These are phyloP conservation scores for Dittrichia graveolens DNA, from an alignment of 129 eudicot species.

Conservation along the genomic window DNA sequence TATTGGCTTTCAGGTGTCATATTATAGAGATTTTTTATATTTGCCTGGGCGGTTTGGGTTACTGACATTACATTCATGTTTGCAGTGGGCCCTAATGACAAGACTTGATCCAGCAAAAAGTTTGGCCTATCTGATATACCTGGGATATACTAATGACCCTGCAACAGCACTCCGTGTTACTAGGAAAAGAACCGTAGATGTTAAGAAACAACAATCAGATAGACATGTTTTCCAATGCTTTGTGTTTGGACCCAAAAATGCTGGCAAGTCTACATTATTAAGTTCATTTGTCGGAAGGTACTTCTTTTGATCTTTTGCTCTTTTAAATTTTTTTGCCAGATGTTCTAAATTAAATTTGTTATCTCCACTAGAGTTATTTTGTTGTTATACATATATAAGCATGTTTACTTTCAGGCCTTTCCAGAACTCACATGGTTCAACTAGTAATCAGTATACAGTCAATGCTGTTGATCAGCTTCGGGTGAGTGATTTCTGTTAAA, in stretches of 20 bases:
- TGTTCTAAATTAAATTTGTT: background rate
- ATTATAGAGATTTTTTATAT: background rate
- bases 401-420: constrained; percentile 66
- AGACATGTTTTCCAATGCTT: constrained; percentile 80
- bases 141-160: constrained; percentile 73
- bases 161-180: constrained; percentile 79
- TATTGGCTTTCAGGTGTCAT: constrained; percentile 14
- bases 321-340: background rate
- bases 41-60: constrained; percentile 1
- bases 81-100: constrained; percentile 97
- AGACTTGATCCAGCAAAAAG: constrained; percentile 73
- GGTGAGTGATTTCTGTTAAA: constrained; percentile 55
- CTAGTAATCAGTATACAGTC: constrained; percentile 56
- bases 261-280: constrained; percentile 83
- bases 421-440: constrained; percentile 46
- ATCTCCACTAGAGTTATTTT: background rate
- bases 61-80: constrained; percentile 19
- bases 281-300: constrained; percentile 82
- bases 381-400: constrained; percentile 15
- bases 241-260: constrained; percentile 86
- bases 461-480: constrained; percentile 69
- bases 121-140: constrained; percentile 79
- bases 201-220: constrained; percentile 86
- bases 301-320: background rate
- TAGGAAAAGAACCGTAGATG: constrained; percentile 67